These are phyloP conservation scores for Rauvolfia tetraphylla DNA, from an alignment of 257 asterid species.

Conservation along the genomic window DNA sequence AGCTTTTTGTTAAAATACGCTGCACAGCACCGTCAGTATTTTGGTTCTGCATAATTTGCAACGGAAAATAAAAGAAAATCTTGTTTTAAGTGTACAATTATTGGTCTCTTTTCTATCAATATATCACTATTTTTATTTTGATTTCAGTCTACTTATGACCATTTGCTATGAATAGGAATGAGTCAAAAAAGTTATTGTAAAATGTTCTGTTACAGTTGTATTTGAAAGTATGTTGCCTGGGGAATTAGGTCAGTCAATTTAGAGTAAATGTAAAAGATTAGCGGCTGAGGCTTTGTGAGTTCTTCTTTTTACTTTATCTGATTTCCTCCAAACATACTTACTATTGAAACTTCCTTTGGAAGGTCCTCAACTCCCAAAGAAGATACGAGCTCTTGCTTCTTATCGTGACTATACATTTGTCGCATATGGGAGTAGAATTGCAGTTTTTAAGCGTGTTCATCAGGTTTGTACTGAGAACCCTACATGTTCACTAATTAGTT, in stretches of 20 bases:
- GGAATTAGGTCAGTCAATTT: background rate
- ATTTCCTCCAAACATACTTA: background rate
- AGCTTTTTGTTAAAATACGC: background rate
- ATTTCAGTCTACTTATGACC: background rate
- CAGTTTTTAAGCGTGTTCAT: slow-evolving; percentile 83
- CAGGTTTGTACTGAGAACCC: slow-evolving; percentile 41
- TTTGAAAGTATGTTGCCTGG: background rate
- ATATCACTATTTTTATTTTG: background rate
- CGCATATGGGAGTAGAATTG: slow-evolving; percentile 72
- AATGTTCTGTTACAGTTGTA: background rate
- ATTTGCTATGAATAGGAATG: background rate
- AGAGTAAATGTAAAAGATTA: background rate
- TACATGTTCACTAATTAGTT: background rate
- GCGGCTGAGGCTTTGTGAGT: background rate
- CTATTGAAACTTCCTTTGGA: slow-evolving; percentile 16
- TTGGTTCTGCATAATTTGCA: background rate
- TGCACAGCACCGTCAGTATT: background rate
- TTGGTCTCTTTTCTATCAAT: background rate
- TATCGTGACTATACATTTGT: slow-evolving; percentile 85
- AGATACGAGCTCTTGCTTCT: slow-evolving; percentile 87
- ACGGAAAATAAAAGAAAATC: background rate
- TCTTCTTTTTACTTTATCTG: background rate
- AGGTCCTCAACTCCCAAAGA: slow-evolving; percentile 93
- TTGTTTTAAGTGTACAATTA: background rate
- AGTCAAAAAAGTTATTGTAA: background rate